Conservation (phyloP, 177 flowering plant species). For the Tripterygium wilfordii region DNA sequence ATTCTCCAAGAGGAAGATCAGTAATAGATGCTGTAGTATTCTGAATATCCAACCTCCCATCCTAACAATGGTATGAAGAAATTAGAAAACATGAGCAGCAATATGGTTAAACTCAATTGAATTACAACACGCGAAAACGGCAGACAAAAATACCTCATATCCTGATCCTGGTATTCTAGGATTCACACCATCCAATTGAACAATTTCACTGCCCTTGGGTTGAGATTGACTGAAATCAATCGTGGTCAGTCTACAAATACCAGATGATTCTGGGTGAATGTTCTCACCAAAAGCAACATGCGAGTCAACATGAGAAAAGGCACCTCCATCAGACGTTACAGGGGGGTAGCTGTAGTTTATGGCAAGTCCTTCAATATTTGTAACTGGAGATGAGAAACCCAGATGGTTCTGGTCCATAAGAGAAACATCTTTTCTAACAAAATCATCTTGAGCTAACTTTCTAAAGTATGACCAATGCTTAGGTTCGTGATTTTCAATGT, state of each 20-base stretch:
- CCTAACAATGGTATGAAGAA: slow-evolving; percentile 31
- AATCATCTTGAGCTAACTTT: slow-evolving; percentile 73
- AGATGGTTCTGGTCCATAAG: slow-evolving; percentile 84
- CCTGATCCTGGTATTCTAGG: slow-evolving; percentile 45
- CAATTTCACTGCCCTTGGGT: slow-evolving; percentile 30
- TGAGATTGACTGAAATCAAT: slow-evolving; percentile 35
- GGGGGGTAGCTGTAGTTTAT: slow-evolving; percentile 27
- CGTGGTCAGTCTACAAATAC: slow-evolving; percentile 18
- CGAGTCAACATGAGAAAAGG: slow-evolving; percentile 25
- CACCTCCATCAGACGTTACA: slow-evolving; percentile 25
- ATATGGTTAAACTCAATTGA: neutral
- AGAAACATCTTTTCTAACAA: slow-evolving; percentile 61
- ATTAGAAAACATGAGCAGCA: neutral
- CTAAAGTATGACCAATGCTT: slow-evolving; percentile 90
- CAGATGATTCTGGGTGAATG: slow-evolving; percentile 27
- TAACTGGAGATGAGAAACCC: slow-evolving; percentile 41
- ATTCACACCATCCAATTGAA: slow-evolving; percentile 39
- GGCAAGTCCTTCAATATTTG: slow-evolving; percentile 32
- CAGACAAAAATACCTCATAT: slow-evolving; percentile 43
- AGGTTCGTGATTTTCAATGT: slow-evolving; percentile 89
- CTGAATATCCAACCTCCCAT: slow-evolving; percentile 34
- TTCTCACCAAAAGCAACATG: slow-evolving; percentile 34
- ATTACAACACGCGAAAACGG: neutral
- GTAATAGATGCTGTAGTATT: slow-evolving; percentile 40
- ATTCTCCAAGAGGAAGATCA: slow-evolving; percentile 49